Base-by-base conservation (phyloP, 306 rosid genomes). In the Quercus parvula region DNA sequence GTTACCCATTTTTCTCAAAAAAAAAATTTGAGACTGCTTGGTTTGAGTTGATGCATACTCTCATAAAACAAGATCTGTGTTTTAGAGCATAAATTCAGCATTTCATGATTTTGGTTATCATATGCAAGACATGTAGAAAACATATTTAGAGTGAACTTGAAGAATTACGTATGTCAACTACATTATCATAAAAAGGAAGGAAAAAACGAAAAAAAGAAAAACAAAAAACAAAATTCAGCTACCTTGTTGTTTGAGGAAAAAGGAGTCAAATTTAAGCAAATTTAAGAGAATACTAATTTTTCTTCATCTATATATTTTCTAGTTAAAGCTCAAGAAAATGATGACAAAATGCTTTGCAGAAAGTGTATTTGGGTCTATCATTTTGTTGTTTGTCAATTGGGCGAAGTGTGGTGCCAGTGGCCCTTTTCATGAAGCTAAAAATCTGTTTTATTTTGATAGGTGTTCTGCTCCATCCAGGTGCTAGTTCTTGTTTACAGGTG, bases 131-230 rank as follows among this genome's bases (percentile, higher is more conserved):
- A 57, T 20, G 4, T 20, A 8, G 2, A 57, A 19, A 6, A 57
- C 63, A 57, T 57, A 57, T 57, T 6, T 57, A 9, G 27, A 20
- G 20, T 0, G 63, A 20, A 18, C 24, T 20, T 20, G 63, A 57
- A 57, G 27, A 57, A 20, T 19, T 57, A 0, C 2, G 2, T 38
- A 38, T 35, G 44, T 38, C 44, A 38, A 2, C 44, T 38, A 38
- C 44, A 38, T 38, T 38, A 38, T 38, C 41, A 35, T 35, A 35
- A 6, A 35, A 35, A 35, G 9, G 9, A 35, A 35, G 41, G 8
- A 6, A 38, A 35, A 6, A 6, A 35, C 0, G 2, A 1, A 1
- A 1, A 6, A 1, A 4, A 56, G 6, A 56, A 56, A 3, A 6
- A 24, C 0, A 24, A 24, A 24, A 24, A 24, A 24, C 24, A 24